Conservation (phyloP, 1,139 yeast species). For the Blastobotrys apis region DNA sequence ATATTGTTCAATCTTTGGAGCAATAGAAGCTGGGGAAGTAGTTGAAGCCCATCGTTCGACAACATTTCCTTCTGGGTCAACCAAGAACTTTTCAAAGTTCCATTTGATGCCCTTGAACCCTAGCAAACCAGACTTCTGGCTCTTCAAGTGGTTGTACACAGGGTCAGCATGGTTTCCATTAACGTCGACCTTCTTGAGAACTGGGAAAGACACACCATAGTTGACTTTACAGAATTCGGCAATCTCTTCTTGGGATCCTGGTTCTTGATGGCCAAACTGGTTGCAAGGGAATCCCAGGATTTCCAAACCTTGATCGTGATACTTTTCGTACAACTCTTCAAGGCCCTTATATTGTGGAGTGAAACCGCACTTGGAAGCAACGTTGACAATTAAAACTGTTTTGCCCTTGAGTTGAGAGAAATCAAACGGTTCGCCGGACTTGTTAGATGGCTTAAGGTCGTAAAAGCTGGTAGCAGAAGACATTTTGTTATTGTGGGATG, state of each 20-base stretch:
- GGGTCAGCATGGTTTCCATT: slow-evolving; percentile 81
- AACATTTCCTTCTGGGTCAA: slow-evolving; percentile 70
- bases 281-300: slow-evolving; percentile 90
- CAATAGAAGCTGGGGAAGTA: slow-evolving; percentile 61
- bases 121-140: slow-evolving; percentile 55
- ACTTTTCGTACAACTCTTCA: slow-evolving; percentile 76
- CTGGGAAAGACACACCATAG: slow-evolving; percentile 85
- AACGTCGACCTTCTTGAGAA: slow-evolving; percentile 81
- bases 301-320: slow-evolving; percentile 67
- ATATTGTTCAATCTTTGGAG: slow-evolving; percentile 45
- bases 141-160: slow-evolving; percentile 72
- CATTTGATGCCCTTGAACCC: slow-evolving; percentile 84
- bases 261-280: slow-evolving; percentile 90
- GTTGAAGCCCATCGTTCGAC: slow-evolving; percentile 64
- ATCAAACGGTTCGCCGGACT: slow-evolving; percentile 58
- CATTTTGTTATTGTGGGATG: too few species aligned
- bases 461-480: slow-evolving; percentile 42
- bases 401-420: slow-evolving; percentile 75
- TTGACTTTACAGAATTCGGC: slow-evolving; percentile 57
- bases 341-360: slow-evolving; percentile 71
- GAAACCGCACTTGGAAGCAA: slow-evolving; percentile 72
- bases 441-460: slow-evolving; percentile 54
- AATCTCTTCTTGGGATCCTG: slow-evolving; percentile 64
- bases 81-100: slow-evolving; percentile 91
- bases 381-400: slow-evolving; percentile 85